phyloP scores from a whole-genome alignment of 2,329 filamentous ascomycete species.

The Aspergillus vadensis region DNA sequence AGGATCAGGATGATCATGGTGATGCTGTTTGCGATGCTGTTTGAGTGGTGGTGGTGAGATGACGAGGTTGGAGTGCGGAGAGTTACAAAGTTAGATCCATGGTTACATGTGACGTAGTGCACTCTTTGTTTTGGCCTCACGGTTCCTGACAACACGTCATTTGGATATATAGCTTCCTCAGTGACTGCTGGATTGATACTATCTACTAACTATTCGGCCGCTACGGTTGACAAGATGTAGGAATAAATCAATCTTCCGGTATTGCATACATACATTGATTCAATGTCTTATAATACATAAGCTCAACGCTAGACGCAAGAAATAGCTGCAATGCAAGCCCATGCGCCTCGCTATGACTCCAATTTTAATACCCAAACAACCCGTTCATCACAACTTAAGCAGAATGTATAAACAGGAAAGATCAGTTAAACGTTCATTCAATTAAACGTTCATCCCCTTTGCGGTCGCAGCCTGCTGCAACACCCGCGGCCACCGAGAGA shows the following conservation, averaged over 20 bases:
- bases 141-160: not conserved
- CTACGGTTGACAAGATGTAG: too few relatives aligned
- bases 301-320: not conserved
- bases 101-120: not conserved
- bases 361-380: not conserved
- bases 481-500: slow-evolving; percentile 46
- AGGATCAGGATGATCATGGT: not conserved
- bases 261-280: not conserved
- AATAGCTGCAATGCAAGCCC: not conserved
- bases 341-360: not conserved
- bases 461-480: slow-evolving; percentile 36
- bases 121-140: not conserved
- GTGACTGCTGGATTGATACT: too few relatives aligned
- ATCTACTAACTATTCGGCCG: too few relatives aligned
- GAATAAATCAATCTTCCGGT: not conserved
- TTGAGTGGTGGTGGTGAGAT: not conserved
- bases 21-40: not conserved
- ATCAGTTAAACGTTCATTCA: not conserved
- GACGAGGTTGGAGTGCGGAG: not conserved
- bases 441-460: slow-evolving; percentile 13
- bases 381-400: too few relatives aligned
- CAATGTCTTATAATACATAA: not conserved
- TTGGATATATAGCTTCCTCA: too few relatives aligned
- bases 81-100: not conserved
- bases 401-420: too few relatives aligned